These are phyloP conservation scores for Oryza longistaminata DNA, from an alignment of 176 grass and related monocot species.

Conservation along the genomic window DNA sequence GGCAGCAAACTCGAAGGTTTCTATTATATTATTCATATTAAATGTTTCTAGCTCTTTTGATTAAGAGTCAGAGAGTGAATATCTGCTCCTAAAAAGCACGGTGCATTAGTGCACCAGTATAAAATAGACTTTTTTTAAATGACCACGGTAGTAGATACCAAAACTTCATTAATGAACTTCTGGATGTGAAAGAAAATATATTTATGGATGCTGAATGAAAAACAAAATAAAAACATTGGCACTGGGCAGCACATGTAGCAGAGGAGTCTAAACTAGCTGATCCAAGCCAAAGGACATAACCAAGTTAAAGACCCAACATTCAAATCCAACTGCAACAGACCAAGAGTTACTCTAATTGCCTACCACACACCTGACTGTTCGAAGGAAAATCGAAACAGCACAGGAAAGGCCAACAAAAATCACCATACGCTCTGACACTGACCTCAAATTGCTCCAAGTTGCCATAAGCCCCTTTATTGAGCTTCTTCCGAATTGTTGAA, in stretches of 20 bases:
- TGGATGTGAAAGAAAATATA: neutral
- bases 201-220: neutral
- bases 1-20: neutral
- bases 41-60: neutral
- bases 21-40: neutral
- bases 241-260: neutral
- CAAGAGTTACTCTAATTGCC: neutral
- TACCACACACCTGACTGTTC: neutral
- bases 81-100: neutral
- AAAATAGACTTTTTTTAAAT: neutral
- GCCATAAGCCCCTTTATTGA: constrained; percentile 58
- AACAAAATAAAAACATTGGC: neutral
- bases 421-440: neutral
- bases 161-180: constrained; percentile 4
- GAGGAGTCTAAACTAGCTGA: constrained; percentile 9
- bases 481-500: constrained; percentile 77
- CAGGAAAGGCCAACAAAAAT: neutral
- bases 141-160: neutral
- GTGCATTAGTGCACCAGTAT: neutral
- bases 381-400: constrained; percentile 10
- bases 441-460: constrained; percentile 98
- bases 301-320: constrained; percentile 4
- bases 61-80: constrained; percentile 12
- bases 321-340: neutral
- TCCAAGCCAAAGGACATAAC: neutral